phyloP scores from a whole-genome alignment of 2,329 filamentous ascomycete species.

The Hyphodiscus sp. region DNA sequence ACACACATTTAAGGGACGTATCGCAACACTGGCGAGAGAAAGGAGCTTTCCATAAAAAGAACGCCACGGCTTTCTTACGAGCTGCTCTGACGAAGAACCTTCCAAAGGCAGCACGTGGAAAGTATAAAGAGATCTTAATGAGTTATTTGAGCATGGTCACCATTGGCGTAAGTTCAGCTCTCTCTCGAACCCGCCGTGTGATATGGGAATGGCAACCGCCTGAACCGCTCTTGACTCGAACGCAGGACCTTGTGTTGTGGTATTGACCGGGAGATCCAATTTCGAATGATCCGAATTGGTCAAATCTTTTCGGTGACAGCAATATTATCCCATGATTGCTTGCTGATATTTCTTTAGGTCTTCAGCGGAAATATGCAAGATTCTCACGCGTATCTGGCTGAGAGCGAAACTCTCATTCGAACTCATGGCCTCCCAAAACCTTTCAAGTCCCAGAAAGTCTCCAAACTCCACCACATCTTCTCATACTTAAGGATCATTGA shows the following conservation, averaged over 20 bases:
- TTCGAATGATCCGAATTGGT: too few species aligned
- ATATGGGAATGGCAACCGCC: too few species aligned
- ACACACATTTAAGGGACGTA: slow-evolving; percentile 1
- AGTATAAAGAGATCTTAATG: slow-evolving; percentile 16
- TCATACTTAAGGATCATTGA: slow-evolving; percentile 14
- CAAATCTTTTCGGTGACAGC: too few species aligned
- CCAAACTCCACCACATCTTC: slow-evolving; percentile 14
- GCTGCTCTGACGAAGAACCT: slow-evolving; percentile 3
- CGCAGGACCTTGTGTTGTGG: too few species aligned
- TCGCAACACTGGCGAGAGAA: slow-evolving; percentile 4
- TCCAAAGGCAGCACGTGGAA: slow-evolving; percentile 7
- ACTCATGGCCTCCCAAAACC: slow-evolving; percentile 7
- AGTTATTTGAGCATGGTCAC: slow-evolving; percentile 13
- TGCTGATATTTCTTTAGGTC: slow-evolving; percentile 1
- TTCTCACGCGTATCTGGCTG: slow-evolving; percentile 7
- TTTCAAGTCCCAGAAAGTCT: slow-evolving; percentile 13
- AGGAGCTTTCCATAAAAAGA: neutral
- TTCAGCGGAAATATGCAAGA: slow-evolving; percentile 14
- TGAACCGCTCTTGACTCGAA: too few species aligned
- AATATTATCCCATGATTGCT: too few species aligned
- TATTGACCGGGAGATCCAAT: too few species aligned
- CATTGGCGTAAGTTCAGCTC: slow-evolving; percentile 8
- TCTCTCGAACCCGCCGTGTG: too few species aligned
- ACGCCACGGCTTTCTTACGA: neutral
- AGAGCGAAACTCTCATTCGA: slow-evolving; percentile 11